Conservation (phyloP, 2,329 filamentous ascomycete species). For the Massarina eburnea region DNA sequence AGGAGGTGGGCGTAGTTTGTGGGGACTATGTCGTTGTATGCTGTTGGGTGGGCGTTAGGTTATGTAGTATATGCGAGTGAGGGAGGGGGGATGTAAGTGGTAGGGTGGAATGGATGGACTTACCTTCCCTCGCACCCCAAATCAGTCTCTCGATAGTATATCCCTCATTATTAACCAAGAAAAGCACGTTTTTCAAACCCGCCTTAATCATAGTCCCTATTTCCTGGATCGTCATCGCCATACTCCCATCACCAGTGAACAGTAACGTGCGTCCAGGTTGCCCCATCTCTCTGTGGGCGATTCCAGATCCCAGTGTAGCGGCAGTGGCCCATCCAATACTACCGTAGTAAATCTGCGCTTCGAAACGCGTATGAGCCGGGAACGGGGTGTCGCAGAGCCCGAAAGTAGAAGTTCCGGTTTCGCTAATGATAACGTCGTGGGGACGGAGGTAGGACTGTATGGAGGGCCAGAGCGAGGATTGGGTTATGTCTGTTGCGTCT, state of each 20-base stretch:
- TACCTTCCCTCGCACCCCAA: conserved; percentile 45
- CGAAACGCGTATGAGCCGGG: conserved; percentile 29
- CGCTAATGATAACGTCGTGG: conserved; percentile 44
- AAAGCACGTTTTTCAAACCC: conserved; percentile 39
- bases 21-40: conserved; percentile 45
- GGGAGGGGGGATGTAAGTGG: not conserved
- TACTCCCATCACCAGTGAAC: conserved; percentile 64
- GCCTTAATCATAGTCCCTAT: conserved; percentile 62
- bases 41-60: conserved; percentile 13
- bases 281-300: conserved; percentile 53
- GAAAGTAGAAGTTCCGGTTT: conserved; percentile 46
- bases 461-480: conserved; percentile 48
- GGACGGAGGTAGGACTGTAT: conserved; percentile 42
- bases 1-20: conserved; percentile 45
- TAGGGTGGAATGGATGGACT: conserved; percentile 8
- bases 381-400: conserved; percentile 41
- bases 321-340: conserved; percentile 48
- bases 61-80: not conserved
- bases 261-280: conserved; percentile 51
- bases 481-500: conserved; percentile 43
- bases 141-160: conserved; percentile 53
- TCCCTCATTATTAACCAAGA: conserved; percentile 51
- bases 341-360: conserved; percentile 49
- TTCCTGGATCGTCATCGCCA: conserved; percentile 68
- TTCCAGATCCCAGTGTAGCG: conserved; percentile 45